A percentile compares a stretch with the other conserved stretches of the same genome.
These are phyloP conservation scores for Dothistroma septosporum DNA, from an alignment of 2,329 filamentous ascomycete genomes.

Conservation along the genomic window DNA sequence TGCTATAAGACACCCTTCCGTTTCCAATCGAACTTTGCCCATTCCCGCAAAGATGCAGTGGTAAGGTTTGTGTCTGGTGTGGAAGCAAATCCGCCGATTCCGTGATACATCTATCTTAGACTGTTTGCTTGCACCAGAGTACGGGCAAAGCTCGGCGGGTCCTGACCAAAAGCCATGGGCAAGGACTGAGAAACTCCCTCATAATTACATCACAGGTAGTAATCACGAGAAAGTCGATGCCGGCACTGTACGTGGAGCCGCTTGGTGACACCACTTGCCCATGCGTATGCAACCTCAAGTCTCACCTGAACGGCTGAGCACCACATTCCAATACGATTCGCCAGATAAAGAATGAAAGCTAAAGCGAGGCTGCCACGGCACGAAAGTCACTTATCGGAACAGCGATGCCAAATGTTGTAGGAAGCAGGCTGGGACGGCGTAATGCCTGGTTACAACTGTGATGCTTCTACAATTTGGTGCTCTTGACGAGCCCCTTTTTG, in stretches of 20 bases:
- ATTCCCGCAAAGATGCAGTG: background rate
- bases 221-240: background rate
- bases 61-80: background rate
- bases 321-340: too few species aligned
- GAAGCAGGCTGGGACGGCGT: too few species aligned
- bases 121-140: background rate
- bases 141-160: background rate
- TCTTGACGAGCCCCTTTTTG: slow-evolving; percentile 89
- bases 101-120: background rate
- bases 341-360: too few species aligned
- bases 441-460: background rate
- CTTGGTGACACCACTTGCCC: too few species aligned
- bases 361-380: too few species aligned
- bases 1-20: too few species aligned
- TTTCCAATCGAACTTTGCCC: background rate
- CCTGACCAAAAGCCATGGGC: background rate
- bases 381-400: too few species aligned
- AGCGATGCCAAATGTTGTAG: too few species aligned
- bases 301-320: too few species aligned
- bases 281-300: too few species aligned
- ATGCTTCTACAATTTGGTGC: slow-evolving; percentile 69
- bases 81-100: background rate
- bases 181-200: background rate
- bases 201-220: background rate
- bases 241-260: too few species aligned